Evolutionary conservation across 352 stramenopile genomes (phyloP).

Genomic region (Elongisporangium anandrum): DNA sequence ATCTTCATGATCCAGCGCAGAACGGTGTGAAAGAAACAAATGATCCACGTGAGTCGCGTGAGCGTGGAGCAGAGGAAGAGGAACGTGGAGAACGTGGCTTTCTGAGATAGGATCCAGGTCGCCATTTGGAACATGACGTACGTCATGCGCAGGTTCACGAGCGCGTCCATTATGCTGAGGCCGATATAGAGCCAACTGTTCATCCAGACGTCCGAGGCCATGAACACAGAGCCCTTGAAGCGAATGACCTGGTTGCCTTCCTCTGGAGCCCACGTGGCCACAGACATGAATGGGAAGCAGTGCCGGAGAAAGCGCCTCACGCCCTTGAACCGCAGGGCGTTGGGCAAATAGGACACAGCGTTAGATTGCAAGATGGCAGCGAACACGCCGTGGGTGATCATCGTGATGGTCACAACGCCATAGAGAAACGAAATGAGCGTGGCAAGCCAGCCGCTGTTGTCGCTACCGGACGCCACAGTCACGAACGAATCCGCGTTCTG

Average conservation of each 20-base stretch:
- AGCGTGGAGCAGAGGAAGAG: conserved; percentile 48
- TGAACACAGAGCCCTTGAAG: conserved; percentile 46
- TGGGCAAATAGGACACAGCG: conserved; percentile 37
- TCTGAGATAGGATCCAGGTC: conserved; percentile 51
- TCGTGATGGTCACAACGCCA: conserved; percentile 37
- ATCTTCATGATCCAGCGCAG: conserved; percentile 31
- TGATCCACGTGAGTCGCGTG: conserved; percentile 54
- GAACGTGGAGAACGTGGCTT: conserved; percentile 48
- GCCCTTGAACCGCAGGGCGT: conserved; percentile 26
- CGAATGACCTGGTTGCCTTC: conserved; percentile 33
- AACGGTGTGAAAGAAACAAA: conserved; percentile 44
- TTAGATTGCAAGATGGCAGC: conserved; percentile 32
- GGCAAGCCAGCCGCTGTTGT: conserved; percentile 39
- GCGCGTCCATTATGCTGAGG: conserved; percentile 46
- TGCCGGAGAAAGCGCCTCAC: conserved; percentile 23
- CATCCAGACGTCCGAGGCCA: conserved; percentile 60
- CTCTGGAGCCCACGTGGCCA: conserved; percentile 26
- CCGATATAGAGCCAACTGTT: conserved; percentile 69
- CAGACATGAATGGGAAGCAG: conserved; percentile 40
- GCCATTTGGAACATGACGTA: conserved; percentile 46
- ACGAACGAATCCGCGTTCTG: conserved; percentile 31
- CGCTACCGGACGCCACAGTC: conserved; percentile 34
- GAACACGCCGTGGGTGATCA: conserved; percentile 47
- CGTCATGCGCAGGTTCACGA: conserved; percentile 38
- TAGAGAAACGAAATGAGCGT: conserved; percentile 32